Base-by-base conservation (phyloP, 176 grass and related monocot genomes). In the Oryza officinalis region DNA sequence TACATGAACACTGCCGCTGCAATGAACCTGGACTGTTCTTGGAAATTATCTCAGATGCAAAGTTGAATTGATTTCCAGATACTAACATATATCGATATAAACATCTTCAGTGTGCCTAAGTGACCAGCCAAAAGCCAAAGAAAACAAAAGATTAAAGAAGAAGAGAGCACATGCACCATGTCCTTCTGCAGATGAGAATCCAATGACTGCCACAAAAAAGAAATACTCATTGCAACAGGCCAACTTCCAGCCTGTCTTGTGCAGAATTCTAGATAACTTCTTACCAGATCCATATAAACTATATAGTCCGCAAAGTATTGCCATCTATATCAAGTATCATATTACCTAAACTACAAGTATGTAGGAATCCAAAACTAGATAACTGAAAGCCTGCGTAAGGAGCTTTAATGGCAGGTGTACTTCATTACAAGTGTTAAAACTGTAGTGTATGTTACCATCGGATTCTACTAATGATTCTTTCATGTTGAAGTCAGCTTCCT, bases 161-260 rank as follows among this genome's bases (percentile, higher is more conserved):
- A 47, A 69, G 60, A 79, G 25, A 13, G 59, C 84, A 82, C 69
- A 86, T 81, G 86, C 67, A 35, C 72, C 54, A 44, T 77, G 88
- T 32, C 32, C 31, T 70, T 18, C 37, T 66, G 33, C 59, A 49
- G 67, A 50, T 63, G 72, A 91, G 82, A 78, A 91, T 88, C 90
- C 82, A 88, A 88, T 81, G 86, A 43, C 61, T 88, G 23, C 50
- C 86, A 82, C 72, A 77, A 44, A 81, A 14, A 75, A 73, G 33
- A 74, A 81, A 64, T 87, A 65, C 35, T 91, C 75, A 78, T 78
- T 37, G 65, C 81, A 81, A 75, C 65, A 68, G 30, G 86, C 70
- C 85, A 94, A 81, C 46, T 25, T 80, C 86, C 89, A 88, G 77
- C 77, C 89, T 86, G 83, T 59, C 63, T 74, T 79, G 35, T 77